These are phyloP conservation scores for Fraxinus cuspidata DNA, from an alignment of 257 asterid genomes.

Conservation along the genomic window DNA sequence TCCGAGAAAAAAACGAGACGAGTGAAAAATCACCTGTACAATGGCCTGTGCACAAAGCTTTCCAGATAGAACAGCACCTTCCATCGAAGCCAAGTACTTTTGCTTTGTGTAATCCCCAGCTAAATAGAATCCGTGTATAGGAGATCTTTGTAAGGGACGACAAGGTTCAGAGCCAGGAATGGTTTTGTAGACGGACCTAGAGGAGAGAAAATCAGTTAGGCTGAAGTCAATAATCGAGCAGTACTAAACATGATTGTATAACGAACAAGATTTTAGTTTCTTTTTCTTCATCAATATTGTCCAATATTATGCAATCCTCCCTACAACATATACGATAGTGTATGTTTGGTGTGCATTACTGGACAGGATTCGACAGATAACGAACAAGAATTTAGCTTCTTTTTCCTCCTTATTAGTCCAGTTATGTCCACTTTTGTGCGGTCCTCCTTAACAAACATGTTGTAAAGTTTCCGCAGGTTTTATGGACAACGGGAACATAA, in stretches of 20 bases:
- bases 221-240: background rate
- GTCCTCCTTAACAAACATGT: background rate
- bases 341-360: background rate
- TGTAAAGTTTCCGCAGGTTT: background rate
- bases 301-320: background rate
- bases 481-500: background rate
- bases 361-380: background rate
- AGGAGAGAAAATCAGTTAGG: slow-evolving; percentile 17
- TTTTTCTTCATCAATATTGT: background rate
- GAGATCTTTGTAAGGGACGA: slow-evolving; percentile 91
- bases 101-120: slow-evolving; percentile 99
- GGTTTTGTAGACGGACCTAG: slow-evolving; percentile 92
- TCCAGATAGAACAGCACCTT: slow-evolving; percentile 98
- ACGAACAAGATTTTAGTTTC: background rate
- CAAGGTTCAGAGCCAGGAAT: slow-evolving; percentile 92
- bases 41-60: slow-evolving; percentile 96
- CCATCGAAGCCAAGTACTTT: slow-evolving; percentile 97
- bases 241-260: background rate
- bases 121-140: slow-evolving; percentile 83
- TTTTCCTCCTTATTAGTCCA: background rate
- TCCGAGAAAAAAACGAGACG: background rate
- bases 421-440: background rate
- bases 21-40: slow-evolving; percentile 61
- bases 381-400: background rate
- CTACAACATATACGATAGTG: background rate